phyloP scores from a whole-genome alignment of 257 asterid genomes.

The Voacanga thouarsii region DNA sequence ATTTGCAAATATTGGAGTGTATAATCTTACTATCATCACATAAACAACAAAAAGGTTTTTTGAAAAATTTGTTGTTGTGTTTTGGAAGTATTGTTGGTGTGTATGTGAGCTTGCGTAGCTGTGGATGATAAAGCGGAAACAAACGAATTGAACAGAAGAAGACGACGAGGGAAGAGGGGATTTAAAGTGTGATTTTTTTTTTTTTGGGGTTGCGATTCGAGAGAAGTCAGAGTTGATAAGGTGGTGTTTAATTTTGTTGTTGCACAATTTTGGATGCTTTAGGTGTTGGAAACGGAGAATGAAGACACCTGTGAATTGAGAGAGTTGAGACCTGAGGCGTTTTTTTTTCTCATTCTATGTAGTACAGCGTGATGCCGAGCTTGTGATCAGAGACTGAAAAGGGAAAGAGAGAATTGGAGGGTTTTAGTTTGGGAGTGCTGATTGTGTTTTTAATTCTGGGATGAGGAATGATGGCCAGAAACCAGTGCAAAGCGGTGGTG shows the following conservation, averaged over 20 bases:
- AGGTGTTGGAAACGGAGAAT: slow-evolving; percentile 45
- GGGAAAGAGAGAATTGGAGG: slow-evolving; percentile 2
- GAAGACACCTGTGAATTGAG: slow-evolving; percentile 46
- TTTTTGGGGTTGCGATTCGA: slow-evolving; percentile 37
- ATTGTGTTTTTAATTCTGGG: slow-evolving; percentile 29
- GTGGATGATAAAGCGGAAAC: not conserved
- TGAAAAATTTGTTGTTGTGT: slow-evolving; percentile 48
- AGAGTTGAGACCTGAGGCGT: not conserved
- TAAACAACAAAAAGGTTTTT: slow-evolving; percentile 46
- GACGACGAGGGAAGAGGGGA: slow-evolving; percentile 9
- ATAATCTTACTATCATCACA: not conserved
- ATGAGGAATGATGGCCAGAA: slow-evolving; percentile 72
- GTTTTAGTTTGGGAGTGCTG: not conserved
- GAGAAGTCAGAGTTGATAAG: slow-evolving; percentile 7
- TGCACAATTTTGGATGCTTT: slow-evolving; percentile 35
- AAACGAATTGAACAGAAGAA: slow-evolving; percentile 21
- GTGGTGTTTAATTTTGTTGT: slow-evolving; percentile 11
- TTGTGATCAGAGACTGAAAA: slow-evolving; percentile 36
- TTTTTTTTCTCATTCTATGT: not conserved
- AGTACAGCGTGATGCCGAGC: slow-evolving; percentile 24
- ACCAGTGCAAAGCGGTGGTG: slow-evolving; percentile 37
- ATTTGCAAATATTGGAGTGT: not conserved
- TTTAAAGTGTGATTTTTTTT: not conserved
- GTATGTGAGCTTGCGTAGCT: slow-evolving; percentile 22
- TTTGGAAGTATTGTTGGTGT: slow-evolving; percentile 19